Base-by-base conservation (phyloP, 495 filamentous ascomycete species). In the Trichocladium uniseriatum region DNA sequence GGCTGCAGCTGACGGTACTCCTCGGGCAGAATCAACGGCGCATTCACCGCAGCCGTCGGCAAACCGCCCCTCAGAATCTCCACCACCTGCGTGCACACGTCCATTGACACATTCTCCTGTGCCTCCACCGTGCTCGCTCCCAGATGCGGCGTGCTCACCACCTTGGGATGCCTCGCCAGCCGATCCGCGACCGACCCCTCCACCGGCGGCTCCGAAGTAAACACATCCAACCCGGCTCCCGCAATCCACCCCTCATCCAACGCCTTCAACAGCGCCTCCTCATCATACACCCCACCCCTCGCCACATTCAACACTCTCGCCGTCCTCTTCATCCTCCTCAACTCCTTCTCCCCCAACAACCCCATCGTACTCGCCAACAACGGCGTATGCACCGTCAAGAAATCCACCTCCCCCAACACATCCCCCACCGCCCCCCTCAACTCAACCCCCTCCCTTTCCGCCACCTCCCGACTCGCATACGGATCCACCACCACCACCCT, bases 121-220 rank as follows among this genome's bases (percentile, higher is more conserved):
- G 83, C 83, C 69, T 87, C 83, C n/a, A 82, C 72, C 2, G 83
- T 87, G 11, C 77, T 81, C 8, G 83, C 83, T 5, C 83, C 83
- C 1, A 87, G 73, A 65, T 87, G 83, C 9, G 83, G 83, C 32
- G 83, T 87, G 6, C 75, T 78, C 19, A 86, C 78, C 4, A 83
- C 81, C 48, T 74, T 77, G 5, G 76, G 77, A 53, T 87, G 83
- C 2, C 65, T 67, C 41, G 79, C 74, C 20, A 87, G 63, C 41
- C 67, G 68, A 40, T 69, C 69, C 1, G 82, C 78, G 5, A 74
- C 58, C 19, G 75, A 74, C 27, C 70, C 74, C 20, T 48, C 52
- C 39, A 43, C 49, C 11, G 66, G 58, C 16, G 85, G 85, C 62
- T 89, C 85, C 1, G 70, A 69, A 0, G 82, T 85, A 61, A 82